Conservation (phyloP, 2,329 filamentous ascomycete species). For the Setomelanomma holmii region DNA sequence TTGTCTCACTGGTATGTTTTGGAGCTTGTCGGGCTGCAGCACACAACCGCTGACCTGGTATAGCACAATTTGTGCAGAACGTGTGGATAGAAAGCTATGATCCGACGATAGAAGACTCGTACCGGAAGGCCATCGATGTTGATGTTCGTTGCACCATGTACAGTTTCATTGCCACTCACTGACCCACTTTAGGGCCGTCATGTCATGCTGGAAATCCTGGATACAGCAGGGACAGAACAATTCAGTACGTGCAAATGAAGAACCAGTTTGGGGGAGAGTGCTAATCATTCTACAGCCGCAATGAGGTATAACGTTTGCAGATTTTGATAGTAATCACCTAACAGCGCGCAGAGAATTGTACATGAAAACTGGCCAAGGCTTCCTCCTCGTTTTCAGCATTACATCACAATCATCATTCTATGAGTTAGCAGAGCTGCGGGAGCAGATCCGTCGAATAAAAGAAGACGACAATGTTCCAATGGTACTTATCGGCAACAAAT, state of each 20-base stretch:
- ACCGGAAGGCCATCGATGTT: slow-evolving; percentile 70
- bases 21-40: not conserved
- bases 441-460: slow-evolving; percentile 91
- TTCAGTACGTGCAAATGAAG: too few species aligned
- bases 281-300: slow-evolving; percentile 36
- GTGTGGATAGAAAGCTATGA: slow-evolving; percentile 85
- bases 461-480: slow-evolving; percentile 85
- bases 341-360: slow-evolving; percentile 52
- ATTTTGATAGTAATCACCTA: slow-evolving; percentile 8
- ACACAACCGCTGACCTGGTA: slow-evolving; percentile 19
- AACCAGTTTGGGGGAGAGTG: too few species aligned
- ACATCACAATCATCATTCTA: slow-evolving; percentile 83
- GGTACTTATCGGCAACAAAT: slow-evolving; percentile 92
- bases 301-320: slow-evolving; percentile 42
- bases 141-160: slow-evolving; percentile 69
- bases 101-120: slow-evolving; percentile 68
- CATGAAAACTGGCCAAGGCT: slow-evolving; percentile 93
- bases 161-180: slow-evolving; percentile 6
- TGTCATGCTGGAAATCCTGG: slow-evolving; percentile 88
- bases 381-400: slow-evolving; percentile 91
- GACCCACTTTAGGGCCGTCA: slow-evolving; percentile 71
- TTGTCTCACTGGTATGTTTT: slow-evolving; percentile 78
- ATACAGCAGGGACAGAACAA: slow-evolving; percentile 90
- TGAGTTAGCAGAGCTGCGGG: slow-evolving; percentile 80
- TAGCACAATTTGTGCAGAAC: slow-evolving; percentile 89